These are phyloP conservation scores for Eragrostis nindensis DNA, from an alignment of 176 grass and related monocot species.

Conservation along the genomic window DNA sequence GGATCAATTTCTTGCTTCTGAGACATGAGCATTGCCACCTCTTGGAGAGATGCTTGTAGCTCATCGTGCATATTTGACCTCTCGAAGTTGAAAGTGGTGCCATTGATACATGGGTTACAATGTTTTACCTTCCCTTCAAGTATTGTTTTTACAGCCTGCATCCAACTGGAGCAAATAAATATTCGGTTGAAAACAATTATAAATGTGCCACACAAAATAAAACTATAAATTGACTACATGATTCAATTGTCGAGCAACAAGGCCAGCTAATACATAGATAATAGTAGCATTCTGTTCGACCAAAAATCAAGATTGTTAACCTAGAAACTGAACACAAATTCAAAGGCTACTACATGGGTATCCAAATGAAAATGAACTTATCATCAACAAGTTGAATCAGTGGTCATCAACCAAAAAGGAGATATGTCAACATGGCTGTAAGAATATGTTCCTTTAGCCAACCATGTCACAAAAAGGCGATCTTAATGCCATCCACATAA, in stretches of 20 bases:
- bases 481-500: neutral
- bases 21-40: constrained; percentile 45
- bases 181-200: constrained; percentile 1
- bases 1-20: constrained; percentile 20
- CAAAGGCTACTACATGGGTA: neutral
- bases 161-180: neutral
- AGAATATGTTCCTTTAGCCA: constrained; percentile 34
- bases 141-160: constrained; percentile 66
- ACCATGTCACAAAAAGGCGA: neutral
- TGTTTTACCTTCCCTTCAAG: constrained; percentile 53
- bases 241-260: neutral
- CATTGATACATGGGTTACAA: constrained; percentile 50
- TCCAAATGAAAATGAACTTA: neutral
- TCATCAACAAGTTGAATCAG: neutral
- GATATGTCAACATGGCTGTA: neutral
- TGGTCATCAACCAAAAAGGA: constrained; percentile 22
- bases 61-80: constrained; percentile 70
- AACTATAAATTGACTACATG: neutral
- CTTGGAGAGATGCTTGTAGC: constrained; percentile 59
- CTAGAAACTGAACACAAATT: neutral
- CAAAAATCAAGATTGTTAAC: neutral
- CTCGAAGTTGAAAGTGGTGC: constrained; percentile 50
- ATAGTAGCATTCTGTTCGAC: neutral
- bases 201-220: neutral
- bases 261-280: neutral